These are phyloP conservation scores for Globisporangium takayamanum DNA, from an alignment of 352 stramenopile species.

Conservation along the genomic window DNA sequence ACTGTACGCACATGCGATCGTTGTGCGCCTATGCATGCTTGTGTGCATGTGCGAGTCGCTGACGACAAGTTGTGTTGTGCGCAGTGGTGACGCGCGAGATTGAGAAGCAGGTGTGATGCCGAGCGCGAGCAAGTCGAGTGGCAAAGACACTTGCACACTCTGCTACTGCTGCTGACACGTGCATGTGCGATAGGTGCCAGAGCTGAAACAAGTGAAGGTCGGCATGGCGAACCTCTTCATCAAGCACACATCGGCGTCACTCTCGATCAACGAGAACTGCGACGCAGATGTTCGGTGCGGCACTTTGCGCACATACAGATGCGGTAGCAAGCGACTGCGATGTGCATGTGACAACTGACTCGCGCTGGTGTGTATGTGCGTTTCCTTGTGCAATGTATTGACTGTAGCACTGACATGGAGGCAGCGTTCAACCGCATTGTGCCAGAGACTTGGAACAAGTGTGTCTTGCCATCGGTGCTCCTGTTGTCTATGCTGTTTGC, in stretches of 20 bases:
- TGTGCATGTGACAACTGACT: not conserved
- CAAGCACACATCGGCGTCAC: conserved; percentile 93
- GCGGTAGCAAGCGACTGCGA: too few relatives aligned
- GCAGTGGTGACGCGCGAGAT: conserved; percentile 79
- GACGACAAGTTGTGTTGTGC: not conserved
- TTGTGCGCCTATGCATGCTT: not conserved
- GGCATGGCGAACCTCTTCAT: conserved; percentile 95
- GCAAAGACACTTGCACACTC: not conserved
- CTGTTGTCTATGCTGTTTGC: not conserved
- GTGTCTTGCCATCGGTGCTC: not conserved
- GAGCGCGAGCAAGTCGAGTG: not conserved
- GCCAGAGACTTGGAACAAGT: conserved; percentile 84
- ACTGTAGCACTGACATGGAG: conserved; percentile 89
- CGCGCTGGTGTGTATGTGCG: not conserved
- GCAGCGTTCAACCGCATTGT: conserved; percentile 92
- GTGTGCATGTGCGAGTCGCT: not conserved
- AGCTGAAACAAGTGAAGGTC: conserved; percentile 83
- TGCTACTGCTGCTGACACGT: conserved; percentile 1
- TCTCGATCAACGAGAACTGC: conserved; percentile 96
- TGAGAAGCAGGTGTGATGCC: conserved; percentile 58
- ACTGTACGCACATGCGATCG: conserved; percentile 34
- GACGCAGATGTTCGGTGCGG: conserved; percentile 88
- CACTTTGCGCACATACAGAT: not conserved
- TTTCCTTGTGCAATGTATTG: not conserved
- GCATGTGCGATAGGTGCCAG: conserved; percentile 30